Conservation (phyloP, 2,329 filamentous ascomycete species). For the Penicillium italicum region DNA sequence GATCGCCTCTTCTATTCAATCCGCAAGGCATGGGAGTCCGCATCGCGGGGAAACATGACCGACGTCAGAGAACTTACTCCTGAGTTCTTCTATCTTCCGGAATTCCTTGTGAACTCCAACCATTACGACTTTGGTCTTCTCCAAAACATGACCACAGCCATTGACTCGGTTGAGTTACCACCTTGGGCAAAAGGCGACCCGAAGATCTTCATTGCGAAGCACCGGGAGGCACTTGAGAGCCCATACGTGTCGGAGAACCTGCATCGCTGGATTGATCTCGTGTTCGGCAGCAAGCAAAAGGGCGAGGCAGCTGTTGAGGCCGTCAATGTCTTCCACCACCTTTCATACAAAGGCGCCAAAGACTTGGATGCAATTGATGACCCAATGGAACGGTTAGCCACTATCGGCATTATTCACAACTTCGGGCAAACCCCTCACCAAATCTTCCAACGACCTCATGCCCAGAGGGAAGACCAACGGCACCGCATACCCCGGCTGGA, state of each 20-base stretch:
- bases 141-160: conserved; percentile 72
- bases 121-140: conserved; percentile 87
- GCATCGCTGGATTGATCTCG: conserved; percentile 91
- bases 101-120: conserved; percentile 92
- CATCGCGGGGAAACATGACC: conserved; percentile 83
- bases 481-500: conserved; percentile 70
- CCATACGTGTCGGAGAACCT: conserved; percentile 85
- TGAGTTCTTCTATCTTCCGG: conserved; percentile 94
- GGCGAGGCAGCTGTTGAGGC: conserved; percentile 88
- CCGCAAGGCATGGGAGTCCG: conserved; percentile 83
- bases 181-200: conserved; percentile 97
- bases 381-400: conserved; percentile 77
- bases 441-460: conserved; percentile 79
- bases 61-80: conserved; percentile 94
- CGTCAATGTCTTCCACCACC: conserved; percentile 91
- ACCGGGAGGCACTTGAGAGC: conserved; percentile 92
- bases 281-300: conserved; percentile 91
- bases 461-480: conserved; percentile 65
- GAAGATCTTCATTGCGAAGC: conserved; percentile 90
- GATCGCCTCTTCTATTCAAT: conserved; percentile 95
- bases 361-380: conserved; percentile 90
- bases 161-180: conserved; percentile 84
- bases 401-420: conserved; percentile 95
- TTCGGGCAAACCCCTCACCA: conserved; percentile 98
- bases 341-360: conserved; percentile 91